A percentile compares a stretch with the other conserved stretches of the same genome.
phyloP scores from a whole-genome alignment of 2,329 filamentous ascomycete genomes.

The Dactylonectria estremocensis region DNA sequence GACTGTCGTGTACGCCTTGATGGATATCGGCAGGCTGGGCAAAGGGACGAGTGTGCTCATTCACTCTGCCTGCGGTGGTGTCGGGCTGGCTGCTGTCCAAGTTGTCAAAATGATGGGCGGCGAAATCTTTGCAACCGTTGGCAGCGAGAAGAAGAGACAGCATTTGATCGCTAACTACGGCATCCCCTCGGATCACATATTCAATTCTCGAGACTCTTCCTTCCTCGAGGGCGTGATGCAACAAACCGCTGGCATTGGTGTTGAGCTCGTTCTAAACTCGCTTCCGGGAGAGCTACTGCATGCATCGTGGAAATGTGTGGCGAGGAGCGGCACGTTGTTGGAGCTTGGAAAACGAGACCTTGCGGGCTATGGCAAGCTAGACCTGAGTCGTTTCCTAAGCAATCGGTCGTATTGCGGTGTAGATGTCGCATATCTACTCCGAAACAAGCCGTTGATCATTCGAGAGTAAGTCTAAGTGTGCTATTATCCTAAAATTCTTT shows the following conservation, averaged over 20 bases:
- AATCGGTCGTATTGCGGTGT: constrained; percentile 40
- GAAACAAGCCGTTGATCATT: not conserved
- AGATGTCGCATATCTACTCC: constrained; percentile 32
- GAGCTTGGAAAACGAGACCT: constrained; percentile 56
- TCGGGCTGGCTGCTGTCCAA: constrained; percentile 52
- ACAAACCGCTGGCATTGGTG: constrained; percentile 48
- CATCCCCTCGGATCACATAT: constrained; percentile 52
- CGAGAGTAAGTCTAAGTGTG: constrained; percentile 7
- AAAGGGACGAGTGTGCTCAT: constrained; percentile 54
- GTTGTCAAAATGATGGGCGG: constrained; percentile 47
- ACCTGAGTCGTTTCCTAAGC: constrained; percentile 34
- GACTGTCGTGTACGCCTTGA: constrained; percentile 49
- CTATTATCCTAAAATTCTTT: not conserved
- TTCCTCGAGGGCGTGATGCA: constrained; percentile 50
- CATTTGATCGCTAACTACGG: constrained; percentile 46
- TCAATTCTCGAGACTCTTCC: constrained; percentile 44
- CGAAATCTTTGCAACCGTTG: constrained; percentile 41
- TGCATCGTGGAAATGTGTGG: constrained; percentile 54
- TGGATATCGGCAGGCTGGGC: constrained; percentile 45
- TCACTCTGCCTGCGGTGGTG: constrained; percentile 51
- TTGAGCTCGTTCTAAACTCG: constrained; percentile 55
- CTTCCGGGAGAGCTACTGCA: constrained; percentile 49
- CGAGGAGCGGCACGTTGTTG: constrained; percentile 52
- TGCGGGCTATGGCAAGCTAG: constrained; percentile 16
- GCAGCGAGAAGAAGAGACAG: constrained; percentile 49